Percentiles rank a stretch among this genome's conserved stretches.
Conservation (phyloP, 148 eudicot genomes). For the Euryodendron excelsum region DNA sequence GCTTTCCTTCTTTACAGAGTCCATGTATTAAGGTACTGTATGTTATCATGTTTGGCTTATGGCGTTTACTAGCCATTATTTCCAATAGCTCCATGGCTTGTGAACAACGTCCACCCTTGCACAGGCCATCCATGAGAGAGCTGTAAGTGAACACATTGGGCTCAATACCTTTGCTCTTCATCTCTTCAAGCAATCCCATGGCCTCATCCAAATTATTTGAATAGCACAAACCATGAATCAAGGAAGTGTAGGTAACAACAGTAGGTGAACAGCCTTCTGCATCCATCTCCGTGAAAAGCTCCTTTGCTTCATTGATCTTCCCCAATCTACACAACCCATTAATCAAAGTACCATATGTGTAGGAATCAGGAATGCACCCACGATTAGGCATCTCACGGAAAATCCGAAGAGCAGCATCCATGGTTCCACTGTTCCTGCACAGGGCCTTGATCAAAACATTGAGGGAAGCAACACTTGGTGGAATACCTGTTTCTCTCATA, state of each 20-base stretch:
- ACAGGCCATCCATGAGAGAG: conserved; percentile 79
- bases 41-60: conserved; percentile 71
- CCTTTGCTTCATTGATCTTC: conserved; percentile 58
- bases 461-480: conserved; percentile 67
- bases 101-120: conserved; percentile 58
- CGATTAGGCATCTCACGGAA: conserved; percentile 80
- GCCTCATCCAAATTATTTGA: conserved; percentile 59
- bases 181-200: conserved; percentile 50
- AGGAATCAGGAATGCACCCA: conserved; percentile 76
- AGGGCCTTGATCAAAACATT: conserved; percentile 84
- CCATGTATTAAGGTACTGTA: conserved; percentile 81
- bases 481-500: conserved; percentile 72
- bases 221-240: conserved; percentile 76
- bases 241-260: conserved; percentile 73
- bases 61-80: conserved; percentile 47
- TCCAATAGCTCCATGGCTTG: conserved; percentile 62
- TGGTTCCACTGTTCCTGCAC: conserved; percentile 68
- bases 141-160: conserved; percentile 89
- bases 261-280: conserved; percentile 59
- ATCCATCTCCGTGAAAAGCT: conserved; percentile 72
- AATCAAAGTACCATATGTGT: conserved; percentile 87
- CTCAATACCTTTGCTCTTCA: conserved; percentile 56
- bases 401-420: conserved; percentile 65
- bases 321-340: conserved; percentile 74
- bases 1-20: conserved; percentile 70